Evolutionary conservation across 2,329 filamentous ascomycete species (phyloP), one percentile per base, ranked within the genome.

Genomic region (Chaetomium strumarium): DNA sequence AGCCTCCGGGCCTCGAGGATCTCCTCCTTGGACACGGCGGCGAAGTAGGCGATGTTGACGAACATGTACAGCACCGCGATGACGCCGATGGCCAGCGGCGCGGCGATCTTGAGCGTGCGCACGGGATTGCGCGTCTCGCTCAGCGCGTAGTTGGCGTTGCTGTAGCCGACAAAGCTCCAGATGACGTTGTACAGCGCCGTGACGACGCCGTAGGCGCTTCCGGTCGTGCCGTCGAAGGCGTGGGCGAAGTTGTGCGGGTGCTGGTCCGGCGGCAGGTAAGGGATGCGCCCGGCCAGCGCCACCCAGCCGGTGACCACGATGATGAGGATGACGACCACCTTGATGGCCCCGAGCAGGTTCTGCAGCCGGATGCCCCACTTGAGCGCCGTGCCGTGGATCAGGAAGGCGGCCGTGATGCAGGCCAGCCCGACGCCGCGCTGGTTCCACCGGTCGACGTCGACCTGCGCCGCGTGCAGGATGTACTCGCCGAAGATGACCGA

Each of bases 151-250:
- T 85, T 85, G 64, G 81, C 83, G 65, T 85, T 86, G 69, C 75
- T 79, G 72, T 84, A 85, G 20, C 84, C 84, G 58, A 84, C 78
- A 61, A 82, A 88, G 55, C 78, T 82, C 78, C 83, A 87, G 61
- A 87, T 83, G 56, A 87, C 83, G 60, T 86, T 87, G 72, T 85
- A 86, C 0, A 88, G 69, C 0, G 84, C 83, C 1, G 80, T 86
- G n/a, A 85, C 82, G 33, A 85, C 75, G 44, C 81, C 81, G 58
- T 87, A 87, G 1, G 81, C 77, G 59, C 77, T 83, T 8, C 80
- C 79, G 1, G 80, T 84, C 5, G 84, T 86, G 9, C 84, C 84
- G 43, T 77, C 75, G 57, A 87, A 88, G 10, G 81, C 78, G 53
- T 83, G 75, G 58, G 68, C 67, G 62, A 87, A 85, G 70, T 83